Percentiles rank a stretch among this genome's conserved stretches.
These are phyloP conservation scores for Mycena sp. DNA, from an alignment of 1,284 basidiomycete genomes.

Conservation along the genomic window DNA sequence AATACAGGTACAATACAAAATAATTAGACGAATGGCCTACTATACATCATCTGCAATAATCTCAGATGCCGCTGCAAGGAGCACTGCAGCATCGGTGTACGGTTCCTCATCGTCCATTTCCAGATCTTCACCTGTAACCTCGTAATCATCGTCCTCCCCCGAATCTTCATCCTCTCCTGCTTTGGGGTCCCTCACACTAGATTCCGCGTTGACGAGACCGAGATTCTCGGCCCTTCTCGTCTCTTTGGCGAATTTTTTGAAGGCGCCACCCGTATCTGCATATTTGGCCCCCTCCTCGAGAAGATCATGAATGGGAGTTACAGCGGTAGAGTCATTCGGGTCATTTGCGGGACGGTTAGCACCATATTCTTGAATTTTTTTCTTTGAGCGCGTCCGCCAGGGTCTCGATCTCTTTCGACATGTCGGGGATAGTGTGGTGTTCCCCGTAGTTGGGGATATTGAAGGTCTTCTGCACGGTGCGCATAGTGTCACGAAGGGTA, in stretches of 20 bases:
- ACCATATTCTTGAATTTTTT: constrained; percentile 23
- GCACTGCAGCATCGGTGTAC: neutral
- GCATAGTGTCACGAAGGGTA: constrained; percentile 30
- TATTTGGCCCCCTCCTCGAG: constrained; percentile 26
- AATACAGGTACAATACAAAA: no score
- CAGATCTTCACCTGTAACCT: constrained; percentile 8
- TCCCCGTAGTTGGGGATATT: constrained; percentile 23
- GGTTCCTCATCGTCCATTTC: constrained; percentile 17
- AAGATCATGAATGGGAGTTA: constrained; percentile 19
- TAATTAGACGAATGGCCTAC: no score
- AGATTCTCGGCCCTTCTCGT: neutral
- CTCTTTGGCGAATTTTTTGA: constrained; percentile 7
- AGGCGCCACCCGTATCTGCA: constrained; percentile 12
- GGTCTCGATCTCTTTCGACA: constrained; percentile 14
- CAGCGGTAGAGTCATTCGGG: neutral
- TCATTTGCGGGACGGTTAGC: constrained; percentile 6
- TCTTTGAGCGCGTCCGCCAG: constrained; percentile 15
- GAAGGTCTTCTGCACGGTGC: constrained; percentile 27
- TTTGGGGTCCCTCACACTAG: neutral
- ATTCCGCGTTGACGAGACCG: neutral
- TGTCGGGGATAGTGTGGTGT: constrained; percentile 28
- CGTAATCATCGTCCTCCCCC: constrained; percentile 1
- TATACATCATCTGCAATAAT: neutral
- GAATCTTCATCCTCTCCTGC: neutral
- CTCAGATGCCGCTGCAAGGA: neutral